These are phyloP conservation scores for Turnera subulata DNA, from an alignment of 345 rosid species.

Conservation along the genomic window DNA sequence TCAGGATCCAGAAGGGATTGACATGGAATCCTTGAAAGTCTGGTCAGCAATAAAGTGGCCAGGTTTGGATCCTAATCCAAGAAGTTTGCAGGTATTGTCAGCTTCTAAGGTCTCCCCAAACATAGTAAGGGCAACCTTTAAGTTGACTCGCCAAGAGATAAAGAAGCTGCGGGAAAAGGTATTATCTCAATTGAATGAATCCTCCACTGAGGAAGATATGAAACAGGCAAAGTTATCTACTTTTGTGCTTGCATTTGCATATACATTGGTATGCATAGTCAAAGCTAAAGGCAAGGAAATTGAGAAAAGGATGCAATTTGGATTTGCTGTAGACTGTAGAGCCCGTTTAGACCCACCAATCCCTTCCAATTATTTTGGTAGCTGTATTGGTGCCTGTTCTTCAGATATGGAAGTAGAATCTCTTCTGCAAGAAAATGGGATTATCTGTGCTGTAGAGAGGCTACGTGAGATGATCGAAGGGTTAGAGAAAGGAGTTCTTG, in stretches of 20 bases:
- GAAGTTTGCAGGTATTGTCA: neutral
- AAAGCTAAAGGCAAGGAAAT: constrained; percentile 23
- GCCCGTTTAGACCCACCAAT: too few relatives aligned
- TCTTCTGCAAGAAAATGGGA: neutral
- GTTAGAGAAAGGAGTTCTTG: neutral
- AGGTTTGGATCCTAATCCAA: neutral
- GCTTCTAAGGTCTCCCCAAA: neutral
- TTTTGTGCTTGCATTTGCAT: constrained; percentile 35
- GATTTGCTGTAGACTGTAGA: constrained; percentile 31
- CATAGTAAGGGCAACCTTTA: too few relatives aligned
- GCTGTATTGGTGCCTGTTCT: constrained; percentile 19
- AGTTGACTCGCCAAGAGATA: too few relatives aligned
- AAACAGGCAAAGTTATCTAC: constrained; percentile 19
- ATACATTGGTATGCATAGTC: constrained; percentile 21
- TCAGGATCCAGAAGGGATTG: constrained; percentile 2
- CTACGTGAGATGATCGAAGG: neutral
- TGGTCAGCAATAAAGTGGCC: neutral
- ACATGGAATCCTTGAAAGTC: neutral
- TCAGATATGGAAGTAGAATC: constrained; percentile 6
- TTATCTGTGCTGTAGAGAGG: neutral
- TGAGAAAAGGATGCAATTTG: constrained; percentile 3
- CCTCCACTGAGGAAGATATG: too few relatives aligned
- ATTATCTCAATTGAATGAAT: neutral
- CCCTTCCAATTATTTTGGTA: constrained; percentile 48
- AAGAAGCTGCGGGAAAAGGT: constrained; percentile 27